phyloP scores from a whole-genome alignment of 2,329 filamentous ascomycete species.

The Cordyceps javanica region DNA sequence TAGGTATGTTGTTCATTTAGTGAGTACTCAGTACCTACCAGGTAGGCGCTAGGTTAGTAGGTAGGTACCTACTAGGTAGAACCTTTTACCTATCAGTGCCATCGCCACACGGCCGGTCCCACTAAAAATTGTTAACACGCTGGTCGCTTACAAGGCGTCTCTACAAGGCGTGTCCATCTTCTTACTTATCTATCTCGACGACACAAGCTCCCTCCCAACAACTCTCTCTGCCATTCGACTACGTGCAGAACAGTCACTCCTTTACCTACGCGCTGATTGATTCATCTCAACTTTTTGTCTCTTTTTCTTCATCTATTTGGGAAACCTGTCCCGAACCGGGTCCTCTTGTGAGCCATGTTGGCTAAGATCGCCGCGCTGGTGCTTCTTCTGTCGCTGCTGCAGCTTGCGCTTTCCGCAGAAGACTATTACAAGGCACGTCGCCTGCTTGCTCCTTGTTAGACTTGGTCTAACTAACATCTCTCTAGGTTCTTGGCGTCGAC shows the following conservation, averaged over 20 bases:
- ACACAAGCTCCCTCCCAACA: neutral
- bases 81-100: too few species aligned
- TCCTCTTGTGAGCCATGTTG: constrained; percentile 40
- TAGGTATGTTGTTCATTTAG: too few species aligned
- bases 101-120: neutral
- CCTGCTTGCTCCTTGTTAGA: constrained; percentile 5
- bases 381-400: constrained; percentile 46
- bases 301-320: neutral
- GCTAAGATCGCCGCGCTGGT: constrained; percentile 43
- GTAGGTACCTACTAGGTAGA: too few species aligned
- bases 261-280: neutral
- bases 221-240: neutral
- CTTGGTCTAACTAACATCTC: neutral
- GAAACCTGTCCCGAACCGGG: neutral
- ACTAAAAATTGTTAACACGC: constrained; percentile 15
- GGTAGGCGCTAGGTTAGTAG: too few species aligned
- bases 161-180: neutral
- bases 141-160: constrained; percentile 10
- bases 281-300: neutral
- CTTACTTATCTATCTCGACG: neutral
- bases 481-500: constrained; percentile 70
- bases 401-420: constrained; percentile 53
- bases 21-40: too few species aligned
- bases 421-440: constrained; percentile 70
- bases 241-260: neutral